Evolutionary conservation across 257 asterid genomes (phyloP), one percentile per base, ranked within the genome.

Genomic region (Henckelia pumila): DNA sequence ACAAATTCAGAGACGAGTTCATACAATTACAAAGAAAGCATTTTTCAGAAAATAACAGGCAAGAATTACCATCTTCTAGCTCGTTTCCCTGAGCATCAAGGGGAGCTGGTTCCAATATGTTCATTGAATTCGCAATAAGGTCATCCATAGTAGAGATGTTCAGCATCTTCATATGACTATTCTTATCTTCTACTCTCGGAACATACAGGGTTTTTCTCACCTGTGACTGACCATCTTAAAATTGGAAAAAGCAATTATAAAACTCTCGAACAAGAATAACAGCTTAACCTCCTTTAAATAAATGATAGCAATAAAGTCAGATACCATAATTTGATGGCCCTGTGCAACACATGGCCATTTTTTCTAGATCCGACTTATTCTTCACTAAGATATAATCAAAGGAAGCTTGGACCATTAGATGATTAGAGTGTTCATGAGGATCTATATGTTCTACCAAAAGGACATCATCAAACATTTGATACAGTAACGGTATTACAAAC

Each of bases 171-270:
- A 94, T 94, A 82, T 84, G 80, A 76, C 97, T 81, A 69, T 88
- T 91, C 83, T 78, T 94, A 84, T 94, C 96, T 80, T 94, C 99
- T 55, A 94, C 91, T n/a, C 96, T 80, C 52, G 99, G 99, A 70
- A 94, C 97, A 68, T 90, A 94, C 21, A 94, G 89, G 86, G 83
- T 88, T 82, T 91, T 94, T 71, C 70, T 70, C 59, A 64, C 80
- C 87, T 78, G 89, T 60, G 62, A 63, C 72, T 69, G 68, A 55
- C 72, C 85, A 76, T 84, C 94, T 86, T 77, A 76, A 82, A 16
- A 82, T 76, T 5, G 5, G 26, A 32, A 49, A 37, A 71, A 74
- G 56, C 66, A 71, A 76, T 71, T 55, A 67, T 59, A 44, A 44
- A 44, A 44, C 53, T 14, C 8, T 44, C 16, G 20, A 40, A 13